Evolutionary conservation across 768 basidiomycete genomes (phyloP).

Genomic region (Dacryopinax primogenitus): DNA sequence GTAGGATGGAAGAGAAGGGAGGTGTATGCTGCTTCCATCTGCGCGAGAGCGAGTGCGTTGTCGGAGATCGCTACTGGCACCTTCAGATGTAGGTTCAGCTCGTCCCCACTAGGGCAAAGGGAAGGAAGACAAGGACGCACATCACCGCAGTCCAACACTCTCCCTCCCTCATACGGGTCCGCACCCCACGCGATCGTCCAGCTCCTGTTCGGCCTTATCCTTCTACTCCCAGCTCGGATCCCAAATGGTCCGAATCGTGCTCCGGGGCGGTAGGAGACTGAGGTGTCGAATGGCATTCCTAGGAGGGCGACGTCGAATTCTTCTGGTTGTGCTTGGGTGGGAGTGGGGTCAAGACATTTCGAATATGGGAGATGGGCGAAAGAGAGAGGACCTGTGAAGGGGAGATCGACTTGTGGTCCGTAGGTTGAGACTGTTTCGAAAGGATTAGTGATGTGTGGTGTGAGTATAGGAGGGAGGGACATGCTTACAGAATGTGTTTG

Average conservation of each 20-base stretch:
- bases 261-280: constrained; percentile 63
- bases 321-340: constrained; percentile 10
- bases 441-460: no score
- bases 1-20: constrained; percentile 53
- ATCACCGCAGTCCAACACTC: constrained; percentile 75
- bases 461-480: no score
- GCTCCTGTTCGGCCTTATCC: constrained; percentile 48
- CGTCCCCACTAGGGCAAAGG: background rate
- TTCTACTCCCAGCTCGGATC: constrained; percentile 65
- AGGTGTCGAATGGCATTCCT: constrained; percentile 70
- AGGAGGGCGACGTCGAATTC: constrained; percentile 65
- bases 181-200: constrained; percentile 62
- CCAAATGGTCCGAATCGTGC: constrained; percentile 81
- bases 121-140: constrained; percentile 28
- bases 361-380: constrained; percentile 73
- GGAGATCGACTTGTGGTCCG: constrained; percentile 56
- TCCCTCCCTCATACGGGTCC: constrained; percentile 48
- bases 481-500: no score
- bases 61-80: constrained; percentile 71
- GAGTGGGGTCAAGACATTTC: constrained; percentile 50
- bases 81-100: constrained; percentile 26
- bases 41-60: constrained; percentile 68
- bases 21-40: constrained; percentile 75
- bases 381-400: constrained; percentile 65
- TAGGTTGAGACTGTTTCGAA: constrained; percentile 40